These are phyloP conservation scores for Tetrahymena thermophila DNA, from an alignment of 73 alveolate genomes.

Conservation along the genomic window DNA sequence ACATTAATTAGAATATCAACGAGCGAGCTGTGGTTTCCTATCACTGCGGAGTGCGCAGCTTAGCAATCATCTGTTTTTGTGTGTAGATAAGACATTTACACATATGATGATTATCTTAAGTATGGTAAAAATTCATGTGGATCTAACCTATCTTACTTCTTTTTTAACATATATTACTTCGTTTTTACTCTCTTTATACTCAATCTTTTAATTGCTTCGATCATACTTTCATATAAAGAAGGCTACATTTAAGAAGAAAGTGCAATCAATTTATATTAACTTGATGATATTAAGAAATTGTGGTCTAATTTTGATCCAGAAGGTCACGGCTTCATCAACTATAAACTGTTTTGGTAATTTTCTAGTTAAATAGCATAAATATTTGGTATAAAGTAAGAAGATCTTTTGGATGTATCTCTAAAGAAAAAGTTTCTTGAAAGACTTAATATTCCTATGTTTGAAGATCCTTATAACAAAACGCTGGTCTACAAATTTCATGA, in stretches of 20 bases:
- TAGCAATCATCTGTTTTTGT: conserved; percentile 6
- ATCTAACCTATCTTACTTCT: neutral
- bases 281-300: conserved; percentile 9
- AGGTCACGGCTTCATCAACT: conserved; percentile 31
- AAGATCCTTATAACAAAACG: conserved; percentile 7
- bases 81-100: conserved; percentile 4
- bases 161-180: neutral
- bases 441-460: conserved; percentile 32
- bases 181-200: conserved; percentile 21
- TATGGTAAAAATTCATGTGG: conserved; percentile 40
- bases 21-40: conserved; percentile 20
- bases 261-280: conserved; percentile 22
- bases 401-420: conserved; percentile 13
- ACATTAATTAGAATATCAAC: conserved; percentile 26
- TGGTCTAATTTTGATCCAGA: conserved; percentile 28
- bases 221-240: conserved; percentile 26
- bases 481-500: conserved; percentile 39
- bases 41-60: neutral
- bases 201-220: conserved; percentile 20
- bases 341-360: conserved; percentile 35
- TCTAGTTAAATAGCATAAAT: conserved; percentile 28
- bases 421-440: conserved; percentile 12
- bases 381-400: conserved; percentile 28
- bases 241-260: conserved; percentile 25
- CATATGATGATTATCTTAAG: conserved; percentile 7